Evolutionary conservation across 2,329 filamentous ascomycete species (phyloP).

Genomic region (Rutstroemia sp.): DNA sequence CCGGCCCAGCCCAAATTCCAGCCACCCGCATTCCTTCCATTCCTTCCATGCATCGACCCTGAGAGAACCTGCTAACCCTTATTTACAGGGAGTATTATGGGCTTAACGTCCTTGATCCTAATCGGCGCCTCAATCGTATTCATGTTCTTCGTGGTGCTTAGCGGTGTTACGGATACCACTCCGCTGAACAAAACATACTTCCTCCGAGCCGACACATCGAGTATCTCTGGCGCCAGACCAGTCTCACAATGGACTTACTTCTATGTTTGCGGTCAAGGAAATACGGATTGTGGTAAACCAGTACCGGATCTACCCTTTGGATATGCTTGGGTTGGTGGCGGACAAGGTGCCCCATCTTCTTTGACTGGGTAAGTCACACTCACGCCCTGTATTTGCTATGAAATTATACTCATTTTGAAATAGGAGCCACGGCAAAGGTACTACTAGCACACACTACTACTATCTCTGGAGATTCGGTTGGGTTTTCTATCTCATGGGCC

Average conservation of each 20-base stretch:
- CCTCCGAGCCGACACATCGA: slow-evolving; percentile 68
- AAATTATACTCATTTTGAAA: slow-evolving; percentile 4
- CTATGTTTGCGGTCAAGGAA: slow-evolving; percentile 63
- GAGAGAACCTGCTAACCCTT: background rate
- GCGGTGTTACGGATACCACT: slow-evolving; percentile 44
- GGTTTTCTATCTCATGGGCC: slow-evolving; percentile 78
- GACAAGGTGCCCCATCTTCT: slow-evolving; percentile 40
- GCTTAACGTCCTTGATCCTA: slow-evolving; percentile 51
- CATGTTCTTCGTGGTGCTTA: slow-evolving; percentile 59
- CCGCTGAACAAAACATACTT: slow-evolving; percentile 77
- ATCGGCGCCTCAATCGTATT: slow-evolving; percentile 54
- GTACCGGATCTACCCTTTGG: slow-evolving; percentile 62
- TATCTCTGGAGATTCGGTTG: slow-evolving; percentile 89
- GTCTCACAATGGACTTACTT: slow-evolving; percentile 86
- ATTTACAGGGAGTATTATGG: slow-evolving; percentile 44
- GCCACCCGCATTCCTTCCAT: too few relatives aligned
- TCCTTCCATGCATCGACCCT: too few relatives aligned
- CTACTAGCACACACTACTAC: slow-evolving; percentile 58
- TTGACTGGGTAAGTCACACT: slow-evolving; percentile 43
- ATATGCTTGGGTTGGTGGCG: slow-evolving; percentile 59
- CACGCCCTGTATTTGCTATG: too few relatives aligned
- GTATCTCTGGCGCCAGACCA: slow-evolving; percentile 58
- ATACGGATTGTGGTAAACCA: slow-evolving; percentile 55
- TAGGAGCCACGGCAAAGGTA: slow-evolving; percentile 46
- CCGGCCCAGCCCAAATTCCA: too few relatives aligned